Evolutionary conservation across 2,329 filamentous ascomycete genomes (phyloP).

Genomic region (Domatiomyces catenatus): DNA sequence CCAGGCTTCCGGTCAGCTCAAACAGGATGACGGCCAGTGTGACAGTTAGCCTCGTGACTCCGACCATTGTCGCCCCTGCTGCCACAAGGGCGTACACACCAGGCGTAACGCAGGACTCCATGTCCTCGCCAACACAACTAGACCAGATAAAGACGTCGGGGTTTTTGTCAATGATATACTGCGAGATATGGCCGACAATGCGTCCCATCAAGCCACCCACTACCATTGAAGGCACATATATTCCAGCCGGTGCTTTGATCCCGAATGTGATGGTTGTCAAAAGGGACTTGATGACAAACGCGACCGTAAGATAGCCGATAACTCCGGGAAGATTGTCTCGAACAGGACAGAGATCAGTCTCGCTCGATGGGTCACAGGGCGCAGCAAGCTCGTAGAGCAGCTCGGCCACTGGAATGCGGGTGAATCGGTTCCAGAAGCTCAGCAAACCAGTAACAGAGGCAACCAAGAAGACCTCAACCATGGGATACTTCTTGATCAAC

Average conservation of each 20-base stretch:
- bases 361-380: conserved; percentile 59
- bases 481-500: conserved; percentile 64
- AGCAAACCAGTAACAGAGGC: conserved; percentile 68
- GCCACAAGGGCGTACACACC: conserved; percentile 94
- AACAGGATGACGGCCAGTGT: conserved; percentile 92
- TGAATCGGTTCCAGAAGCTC: conserved; percentile 88
- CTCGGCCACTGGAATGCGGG: conserved; percentile 77
- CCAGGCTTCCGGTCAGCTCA: conserved; percentile 83
- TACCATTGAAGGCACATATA: conserved; percentile 98
- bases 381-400: conserved; percentile 79
- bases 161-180: conserved; percentile 62
- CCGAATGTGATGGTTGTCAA: conserved; percentile 86
- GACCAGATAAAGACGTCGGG: conserved; percentile 60
- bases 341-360: conserved; percentile 66
- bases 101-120: conserved; percentile 77
- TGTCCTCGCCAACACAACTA: conserved; percentile 42
- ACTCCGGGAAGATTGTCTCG: conserved; percentile 65
- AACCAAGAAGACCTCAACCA: conserved; percentile 78
- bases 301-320: conserved; percentile 53
- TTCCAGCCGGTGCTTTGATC: conserved; percentile 89
- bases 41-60: conserved; percentile 82
- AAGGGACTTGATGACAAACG: conserved; percentile 78
- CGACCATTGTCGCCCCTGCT: conserved; percentile 94
- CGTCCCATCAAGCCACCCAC: conserved; percentile 85
- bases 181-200: conserved; percentile 69